A percentile compares a stretch with the other conserved stretches of the same genome.
These are phyloP conservation scores for Neonectria coccinea DNA, from an alignment of 2,329 filamentous ascomycete species.

Conservation along the genomic window DNA sequence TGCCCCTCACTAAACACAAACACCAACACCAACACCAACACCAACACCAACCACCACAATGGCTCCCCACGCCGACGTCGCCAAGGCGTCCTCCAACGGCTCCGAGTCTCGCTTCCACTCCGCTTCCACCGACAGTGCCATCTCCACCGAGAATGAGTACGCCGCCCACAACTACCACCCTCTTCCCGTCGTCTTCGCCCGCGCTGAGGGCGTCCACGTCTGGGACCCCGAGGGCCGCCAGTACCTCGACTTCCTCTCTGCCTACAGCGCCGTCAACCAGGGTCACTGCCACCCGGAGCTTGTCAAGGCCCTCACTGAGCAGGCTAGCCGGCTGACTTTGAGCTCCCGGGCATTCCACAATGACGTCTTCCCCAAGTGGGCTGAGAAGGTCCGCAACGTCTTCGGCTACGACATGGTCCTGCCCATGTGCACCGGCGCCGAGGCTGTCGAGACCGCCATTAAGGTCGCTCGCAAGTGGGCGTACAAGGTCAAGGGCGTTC, in stretches of 20 bases:
- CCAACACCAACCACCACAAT: constrained; percentile 52
- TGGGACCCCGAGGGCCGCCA: constrained; percentile 97
- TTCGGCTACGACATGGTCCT: constrained; percentile 98
- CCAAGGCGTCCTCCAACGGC: constrained; percentile 42
- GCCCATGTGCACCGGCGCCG: constrained; percentile 97
- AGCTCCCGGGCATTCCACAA: constrained; percentile 98
- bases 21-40: constrained; percentile 6
- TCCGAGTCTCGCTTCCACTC: constrained; percentile 72
- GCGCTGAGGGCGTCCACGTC: constrained; percentile 85
- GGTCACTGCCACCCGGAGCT: constrained; percentile 98
- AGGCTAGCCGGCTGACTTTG: constrained; percentile 89
- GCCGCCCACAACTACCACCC: constrained; percentile 99
- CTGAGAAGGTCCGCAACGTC: constrained; percentile 87
- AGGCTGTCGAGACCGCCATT: constrained; percentile 60
- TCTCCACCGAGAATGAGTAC: constrained; percentile 82
- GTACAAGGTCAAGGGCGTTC: constrained; percentile 34
- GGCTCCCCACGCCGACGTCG: constrained; percentile 69
- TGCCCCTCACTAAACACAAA: constrained; percentile 19
- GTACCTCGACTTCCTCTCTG: constrained; percentile 97
- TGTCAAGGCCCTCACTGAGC: constrained; percentile 88
- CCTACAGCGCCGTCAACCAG: constrained; percentile 98
- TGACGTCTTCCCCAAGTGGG: constrained; percentile 96
- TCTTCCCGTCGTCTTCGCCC: constrained; percentile 91
- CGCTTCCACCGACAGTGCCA: constrained; percentile 81
- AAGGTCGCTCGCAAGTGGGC: constrained; percentile 40